Base-by-base conservation (phyloP, 306 rosid species). In the Vicia sativa region DNA sequence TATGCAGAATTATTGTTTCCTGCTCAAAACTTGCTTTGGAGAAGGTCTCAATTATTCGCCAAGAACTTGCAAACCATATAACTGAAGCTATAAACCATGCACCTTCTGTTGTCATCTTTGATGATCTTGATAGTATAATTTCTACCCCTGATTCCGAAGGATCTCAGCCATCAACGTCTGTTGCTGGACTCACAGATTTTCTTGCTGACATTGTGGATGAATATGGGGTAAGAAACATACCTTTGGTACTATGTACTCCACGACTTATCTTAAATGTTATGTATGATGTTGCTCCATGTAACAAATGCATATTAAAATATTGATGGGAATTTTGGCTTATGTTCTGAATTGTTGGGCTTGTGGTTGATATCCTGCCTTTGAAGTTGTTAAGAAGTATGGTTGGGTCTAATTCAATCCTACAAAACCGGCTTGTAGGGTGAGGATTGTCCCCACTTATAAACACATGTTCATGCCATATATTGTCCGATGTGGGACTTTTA, bases 61-160 rank as follows among this genome's bases (percentile, higher is more conserved):
- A 86, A 66, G 82, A 80, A 65, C 87, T 92, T 44, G 81, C 92
- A 64, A 81, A 78, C 85, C 79, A 78, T 72, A 65, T 92, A 59
- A 77, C 82, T 43, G 98, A 92, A 81, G 96, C 98, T 59, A 71
- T 90, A 77, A 83, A 84, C 74, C 92, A 86, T 77, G 98, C 98
- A 28, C 98, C 98, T 59, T 92, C 98, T 56, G 57, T 92, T 75
- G 83, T 90, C 67, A 82, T 92, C 74, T 83, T 87, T 78, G 98
- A 92, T 66, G 89, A 92, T 89, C 87, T 92, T 64, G 96, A 92
- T 67, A 81, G 86, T 81, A 86, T 92, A 83, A 76, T 92, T 74
- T 77, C 87, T 29, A 80, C 86, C 42, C 70, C 96, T 19, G 91
- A 90, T 28, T 75, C 81, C 0, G 98, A 92, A 74, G 96, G 88